These are phyloP conservation scores for Aspergillus awamori DNA, from an alignment of 2,329 filamentous ascomycete species.

Conservation along the genomic window DNA sequence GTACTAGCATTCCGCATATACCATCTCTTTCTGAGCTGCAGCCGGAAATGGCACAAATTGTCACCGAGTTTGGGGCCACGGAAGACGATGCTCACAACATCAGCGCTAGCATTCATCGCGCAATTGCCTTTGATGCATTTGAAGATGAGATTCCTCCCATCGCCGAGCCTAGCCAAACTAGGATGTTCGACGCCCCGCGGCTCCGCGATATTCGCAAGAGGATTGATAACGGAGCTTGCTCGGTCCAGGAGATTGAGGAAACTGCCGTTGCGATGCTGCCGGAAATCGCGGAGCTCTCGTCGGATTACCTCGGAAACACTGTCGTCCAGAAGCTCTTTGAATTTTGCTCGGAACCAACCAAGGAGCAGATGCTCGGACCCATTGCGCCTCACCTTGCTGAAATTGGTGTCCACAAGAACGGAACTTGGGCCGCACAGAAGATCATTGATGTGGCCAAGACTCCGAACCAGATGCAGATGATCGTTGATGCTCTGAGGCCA, in stretches of 20 bases:
- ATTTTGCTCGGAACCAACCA: constrained; percentile 85
- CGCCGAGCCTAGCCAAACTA: constrained; percentile 82
- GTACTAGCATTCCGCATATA: constrained; percentile 55
- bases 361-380: constrained; percentile 85
- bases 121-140: constrained; percentile 74
- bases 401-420: constrained; percentile 98
- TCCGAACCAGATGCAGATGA: constrained; percentile 76
- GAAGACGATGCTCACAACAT: constrained; percentile 77
- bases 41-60: constrained; percentile 81
- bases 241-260: constrained; percentile 83
- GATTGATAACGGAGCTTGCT: constrained; percentile 91
- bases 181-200: constrained; percentile 90
- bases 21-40: constrained; percentile 76
- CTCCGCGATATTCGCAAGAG: constrained; percentile 94
- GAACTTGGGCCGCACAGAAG: constrained; percentile 98
- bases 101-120: constrained; percentile 70
- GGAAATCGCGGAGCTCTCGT: constrained; percentile 91
- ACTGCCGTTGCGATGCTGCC: constrained; percentile 93
- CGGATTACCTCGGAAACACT: constrained; percentile 96
- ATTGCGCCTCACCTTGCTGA: constrained; percentile 92
- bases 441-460: constrained; percentile 96
- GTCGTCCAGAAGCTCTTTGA: constrained; percentile 99
- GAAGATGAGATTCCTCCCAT: constrained; percentile 85
- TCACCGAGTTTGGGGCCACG: constrained; percentile 82
- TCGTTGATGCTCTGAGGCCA: constrained; percentile 79